Percentiles rank a stretch among this genome's conserved stretches.
phyloP scores from a whole-genome alignment of 371 early-diverging fungal genomes.

The Umbelopsis sp. region DNA sequence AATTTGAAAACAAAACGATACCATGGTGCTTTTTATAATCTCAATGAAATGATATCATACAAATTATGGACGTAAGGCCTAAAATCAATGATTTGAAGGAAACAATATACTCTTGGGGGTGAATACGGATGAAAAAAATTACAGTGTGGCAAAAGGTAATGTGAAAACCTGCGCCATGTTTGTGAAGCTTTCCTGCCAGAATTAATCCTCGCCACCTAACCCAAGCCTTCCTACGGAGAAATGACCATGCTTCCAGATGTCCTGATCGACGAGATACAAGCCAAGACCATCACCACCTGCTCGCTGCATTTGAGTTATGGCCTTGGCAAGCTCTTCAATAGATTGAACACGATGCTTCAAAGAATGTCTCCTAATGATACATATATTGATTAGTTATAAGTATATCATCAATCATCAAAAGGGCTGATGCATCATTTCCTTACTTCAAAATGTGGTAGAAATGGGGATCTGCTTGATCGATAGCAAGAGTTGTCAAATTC shows the following conservation, averaged over 20 bases:
- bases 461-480: conserved; percentile 57
- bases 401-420: too few species aligned
- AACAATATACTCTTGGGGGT: too few species aligned
- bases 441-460: conserved; percentile 62
- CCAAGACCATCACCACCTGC: conserved; percentile 60
- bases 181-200: too few species aligned
- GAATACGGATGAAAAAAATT: too few species aligned
- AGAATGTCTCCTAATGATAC: conserved; percentile 26
- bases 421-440: conserved; percentile 6
- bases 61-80: too few species aligned
- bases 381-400: too few species aligned
- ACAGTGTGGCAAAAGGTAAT: too few species aligned
- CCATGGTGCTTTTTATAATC: too few species aligned
- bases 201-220: background rate
- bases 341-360: conserved; percentile 48
- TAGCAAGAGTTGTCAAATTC: conserved; percentile 54
- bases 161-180: too few species aligned
- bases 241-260: conserved; percentile 33
- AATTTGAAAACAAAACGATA: too few species aligned
- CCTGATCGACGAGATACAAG: conserved; percentile 48
- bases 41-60: too few species aligned
- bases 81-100: too few species aligned
- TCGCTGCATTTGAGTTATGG: conserved; percentile 53
- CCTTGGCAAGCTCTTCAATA: conserved; percentile 52
- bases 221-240: conserved; percentile 7